These are phyloP conservation scores for Chloranthus sessilifolius DNA, from an alignment of 164 flowering plant species.

Conservation along the genomic window DNA sequence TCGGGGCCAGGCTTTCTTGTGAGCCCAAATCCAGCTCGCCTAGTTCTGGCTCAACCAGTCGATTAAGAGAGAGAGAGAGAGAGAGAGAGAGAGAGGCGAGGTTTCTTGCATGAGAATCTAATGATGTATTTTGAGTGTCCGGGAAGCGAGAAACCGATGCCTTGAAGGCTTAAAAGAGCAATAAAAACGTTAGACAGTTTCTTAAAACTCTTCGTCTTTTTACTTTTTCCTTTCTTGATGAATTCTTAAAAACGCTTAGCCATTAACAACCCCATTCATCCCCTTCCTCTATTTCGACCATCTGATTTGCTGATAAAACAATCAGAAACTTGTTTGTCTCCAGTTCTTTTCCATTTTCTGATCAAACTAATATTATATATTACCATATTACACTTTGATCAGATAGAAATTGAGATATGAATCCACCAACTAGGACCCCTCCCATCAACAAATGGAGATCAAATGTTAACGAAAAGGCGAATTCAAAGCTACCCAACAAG, in stretches of 20 bases:
- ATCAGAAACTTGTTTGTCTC: no score
- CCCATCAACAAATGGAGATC: conserved; percentile 2
- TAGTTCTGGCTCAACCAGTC: no score
- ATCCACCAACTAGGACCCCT: not conserved
- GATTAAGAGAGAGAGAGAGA: not conserved
- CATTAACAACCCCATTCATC: not conserved
- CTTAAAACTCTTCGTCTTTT: conserved; percentile 4
- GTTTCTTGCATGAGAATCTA: not conserved
- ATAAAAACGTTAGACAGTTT: conserved; percentile 3
- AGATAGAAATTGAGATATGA: not conserved
- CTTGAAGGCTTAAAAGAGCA: not conserved
- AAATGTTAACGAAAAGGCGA: not conserved
- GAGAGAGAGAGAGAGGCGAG: conserved; percentile 3
- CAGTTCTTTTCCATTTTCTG: no score
- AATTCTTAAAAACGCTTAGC: not conserved
- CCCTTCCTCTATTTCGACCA: not conserved
- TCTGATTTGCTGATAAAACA: no score
- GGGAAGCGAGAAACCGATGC: conserved; percentile 3
- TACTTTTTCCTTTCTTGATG: not conserved
- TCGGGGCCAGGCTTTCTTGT: no score
- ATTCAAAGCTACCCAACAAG: not conserved
- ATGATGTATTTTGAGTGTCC: conserved; percentile 2
- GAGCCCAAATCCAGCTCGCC: no score
- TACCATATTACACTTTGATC: not conserved
- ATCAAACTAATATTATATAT: no score